Conservation (phyloP, 345 rosid genomes). For the Melastoma malabathricum region DNA sequence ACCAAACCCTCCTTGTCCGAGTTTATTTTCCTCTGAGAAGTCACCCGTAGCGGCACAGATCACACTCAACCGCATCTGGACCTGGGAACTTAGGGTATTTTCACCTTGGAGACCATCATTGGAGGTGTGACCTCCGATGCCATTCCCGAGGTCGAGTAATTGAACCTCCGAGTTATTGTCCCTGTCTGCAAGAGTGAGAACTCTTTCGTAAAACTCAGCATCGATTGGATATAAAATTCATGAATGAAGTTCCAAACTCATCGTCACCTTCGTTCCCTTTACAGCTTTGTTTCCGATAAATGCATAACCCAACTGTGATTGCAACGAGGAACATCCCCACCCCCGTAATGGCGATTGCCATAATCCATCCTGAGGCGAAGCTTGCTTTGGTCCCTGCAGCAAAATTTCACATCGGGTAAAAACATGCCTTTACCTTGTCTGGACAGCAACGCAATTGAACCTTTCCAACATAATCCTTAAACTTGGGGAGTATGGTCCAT, state of each 20-base stretch:
- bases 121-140: constrained; percentile 1
- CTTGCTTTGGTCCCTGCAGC: too few relatives aligned
- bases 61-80: constrained; percentile 10
- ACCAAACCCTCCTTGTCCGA: constrained; percentile 42
- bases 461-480: too few relatives aligned
- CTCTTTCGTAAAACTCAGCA: not conserved
- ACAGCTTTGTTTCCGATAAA: constrained; percentile 2
- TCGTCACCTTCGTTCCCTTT: constrained; percentile 1
- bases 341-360: constrained; percentile 1
- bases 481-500: too few relatives aligned
- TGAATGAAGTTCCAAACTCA: not conserved
- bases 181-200: not conserved
- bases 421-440: too few relatives aligned
- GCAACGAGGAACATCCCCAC: not conserved
- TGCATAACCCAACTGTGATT: not conserved
- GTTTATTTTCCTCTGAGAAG: constrained; percentile 19
- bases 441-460: too few relatives aligned
- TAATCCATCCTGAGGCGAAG: constrained; percentile 2
- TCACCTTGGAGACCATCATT: constrained; percentile 1
- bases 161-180: constrained; percentile 10
- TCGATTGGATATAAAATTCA: not conserved
- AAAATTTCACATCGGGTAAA: too few relatives aligned
- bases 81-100: constrained; percentile 7
- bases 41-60: constrained; percentile 15
- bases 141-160: constrained; percentile 7